A percentile compares a stretch with the other conserved stretches of the same genome.
These are phyloP conservation scores for Cryphonectria radicalis DNA, from an alignment of 2,329 filamentous ascomycete genomes.

Conservation along the genomic window DNA sequence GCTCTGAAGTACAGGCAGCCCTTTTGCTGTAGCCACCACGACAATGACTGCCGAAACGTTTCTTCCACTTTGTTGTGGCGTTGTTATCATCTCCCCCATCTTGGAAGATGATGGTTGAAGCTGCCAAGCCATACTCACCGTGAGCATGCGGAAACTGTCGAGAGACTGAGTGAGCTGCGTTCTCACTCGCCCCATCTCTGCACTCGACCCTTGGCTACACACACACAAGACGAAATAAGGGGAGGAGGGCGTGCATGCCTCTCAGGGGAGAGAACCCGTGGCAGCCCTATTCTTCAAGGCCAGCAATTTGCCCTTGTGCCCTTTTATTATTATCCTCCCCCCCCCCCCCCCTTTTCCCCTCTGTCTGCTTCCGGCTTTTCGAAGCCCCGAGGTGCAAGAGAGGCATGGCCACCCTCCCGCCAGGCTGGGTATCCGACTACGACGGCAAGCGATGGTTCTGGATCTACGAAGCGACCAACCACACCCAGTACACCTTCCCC, in stretches of 20 bases:
- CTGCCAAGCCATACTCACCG: not conserved
- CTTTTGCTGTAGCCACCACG: not conserved
- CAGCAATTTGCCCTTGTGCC: too few relatives aligned
- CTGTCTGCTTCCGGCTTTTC: not conserved
- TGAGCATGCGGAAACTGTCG: not conserved
- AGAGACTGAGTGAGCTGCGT: not conserved
- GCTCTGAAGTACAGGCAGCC: not conserved
- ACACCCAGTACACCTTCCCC: slow-evolving; percentile 61
- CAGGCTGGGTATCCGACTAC: slow-evolving; percentile 62
- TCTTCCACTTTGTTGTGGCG: not conserved
- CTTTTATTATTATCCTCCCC: too few relatives aligned
- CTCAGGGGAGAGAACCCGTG: too few relatives aligned
- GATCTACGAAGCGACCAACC: slow-evolving; percentile 57
- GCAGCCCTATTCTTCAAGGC: too few relatives aligned
- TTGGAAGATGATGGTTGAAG: not conserved
- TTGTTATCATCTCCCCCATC: not conserved
- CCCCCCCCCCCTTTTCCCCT: too few relatives aligned
- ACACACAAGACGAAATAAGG: not conserved
- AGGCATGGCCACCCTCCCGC: slow-evolving; percentile 50
- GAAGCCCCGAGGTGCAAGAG: not conserved
- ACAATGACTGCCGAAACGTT: not conserved
- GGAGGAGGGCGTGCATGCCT: not conserved
- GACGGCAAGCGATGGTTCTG: slow-evolving; percentile 63
- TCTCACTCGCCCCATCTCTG: not conserved
- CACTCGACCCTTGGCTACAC: too few relatives aligned